A percentile compares a stretch with the other conserved stretches of the same genome.
Evolutionary conservation across 1,139 yeast genomes (phyloP).

Genomic region (Taphrina wiesneri): DNA sequence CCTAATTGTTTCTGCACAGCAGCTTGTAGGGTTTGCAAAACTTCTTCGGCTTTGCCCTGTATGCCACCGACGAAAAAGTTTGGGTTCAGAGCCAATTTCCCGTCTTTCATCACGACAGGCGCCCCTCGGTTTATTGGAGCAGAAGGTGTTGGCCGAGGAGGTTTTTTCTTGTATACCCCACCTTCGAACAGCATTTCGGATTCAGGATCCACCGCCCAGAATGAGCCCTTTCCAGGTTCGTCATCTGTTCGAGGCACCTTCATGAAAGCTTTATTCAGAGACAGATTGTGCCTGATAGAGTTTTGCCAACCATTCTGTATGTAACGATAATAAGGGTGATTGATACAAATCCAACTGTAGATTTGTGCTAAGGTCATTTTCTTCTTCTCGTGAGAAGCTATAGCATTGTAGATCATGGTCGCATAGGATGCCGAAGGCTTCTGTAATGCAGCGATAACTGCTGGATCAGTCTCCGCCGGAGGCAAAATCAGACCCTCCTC

Average conservation of each 20-base stretch:
- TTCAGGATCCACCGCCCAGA: conserved; percentile 73
- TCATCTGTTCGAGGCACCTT: conserved; percentile 66
- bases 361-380: conserved; percentile 79
- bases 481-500: conserved; percentile 30
- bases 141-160: conserved; percentile 42
- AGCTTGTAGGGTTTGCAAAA: conserved; percentile 37
- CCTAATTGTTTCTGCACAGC: conserved; percentile 37
- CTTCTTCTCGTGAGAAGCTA: conserved; percentile 61
- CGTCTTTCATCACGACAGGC: conserved; percentile 36
- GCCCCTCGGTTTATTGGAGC: conserved; percentile 33
- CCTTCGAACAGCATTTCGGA: conserved; percentile 50
- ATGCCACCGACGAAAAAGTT: conserved; percentile 33
- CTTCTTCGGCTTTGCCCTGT: conserved; percentile 37
- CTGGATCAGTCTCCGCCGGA: conserved; percentile 32
- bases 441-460: conserved; percentile 41
- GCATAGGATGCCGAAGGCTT: conserved; percentile 84
- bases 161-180: conserved; percentile 58
- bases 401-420: conserved; percentile 72
- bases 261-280: conserved; percentile 79
- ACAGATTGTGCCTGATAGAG: conserved; percentile 82
- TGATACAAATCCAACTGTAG: conserved; percentile 78
- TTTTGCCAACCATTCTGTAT: conserved; percentile 99
- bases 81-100: conserved; percentile 37
- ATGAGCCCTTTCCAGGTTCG: conserved; percentile 70
- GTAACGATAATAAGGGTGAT: conserved; percentile 86